Percentiles rank a stretch among this genome's conserved stretches.
Conservation (phyloP, 345 rosid genomes). For the Corchorus olitorius region DNA sequence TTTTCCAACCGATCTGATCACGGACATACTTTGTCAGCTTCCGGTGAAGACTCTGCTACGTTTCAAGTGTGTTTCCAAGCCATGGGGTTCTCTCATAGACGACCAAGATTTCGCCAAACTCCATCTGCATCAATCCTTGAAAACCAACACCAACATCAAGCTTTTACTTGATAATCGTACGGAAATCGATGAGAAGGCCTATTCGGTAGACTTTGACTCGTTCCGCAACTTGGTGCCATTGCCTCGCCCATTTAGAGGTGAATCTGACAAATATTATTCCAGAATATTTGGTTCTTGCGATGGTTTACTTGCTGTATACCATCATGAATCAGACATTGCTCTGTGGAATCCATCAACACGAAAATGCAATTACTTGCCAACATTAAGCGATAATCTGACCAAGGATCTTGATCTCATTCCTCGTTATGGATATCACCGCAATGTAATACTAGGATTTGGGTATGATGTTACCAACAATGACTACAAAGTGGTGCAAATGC, state of each 20-base stretch:
- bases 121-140: constrained; percentile 11
- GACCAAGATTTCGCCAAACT: neutral
- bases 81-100: constrained; percentile 12
- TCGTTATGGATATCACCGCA: too few species aligned
- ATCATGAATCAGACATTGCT: constrained; percentile 3
- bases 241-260: neutral
- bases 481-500: neutral
- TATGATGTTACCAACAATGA: neutral
- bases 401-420: too few species aligned
- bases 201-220: neutral
- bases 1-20: neutral
- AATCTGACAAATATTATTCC: neutral
- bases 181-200: neutral
- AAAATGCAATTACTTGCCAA: neutral
- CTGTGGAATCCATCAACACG: constrained; percentile 4
- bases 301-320: constrained; percentile 7
- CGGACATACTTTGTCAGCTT: neutral
- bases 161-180: neutral
- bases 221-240: neutral
- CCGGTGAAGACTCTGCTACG: constrained; percentile 6
- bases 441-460: neutral
- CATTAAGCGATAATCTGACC: neutral
- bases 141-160: neutral
- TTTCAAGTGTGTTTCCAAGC: constrained; percentile 6
- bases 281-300: constrained; percentile 10